phyloP scores from a whole-genome alignment of 306 rosid species.

The Prosopis cineraria region DNA sequence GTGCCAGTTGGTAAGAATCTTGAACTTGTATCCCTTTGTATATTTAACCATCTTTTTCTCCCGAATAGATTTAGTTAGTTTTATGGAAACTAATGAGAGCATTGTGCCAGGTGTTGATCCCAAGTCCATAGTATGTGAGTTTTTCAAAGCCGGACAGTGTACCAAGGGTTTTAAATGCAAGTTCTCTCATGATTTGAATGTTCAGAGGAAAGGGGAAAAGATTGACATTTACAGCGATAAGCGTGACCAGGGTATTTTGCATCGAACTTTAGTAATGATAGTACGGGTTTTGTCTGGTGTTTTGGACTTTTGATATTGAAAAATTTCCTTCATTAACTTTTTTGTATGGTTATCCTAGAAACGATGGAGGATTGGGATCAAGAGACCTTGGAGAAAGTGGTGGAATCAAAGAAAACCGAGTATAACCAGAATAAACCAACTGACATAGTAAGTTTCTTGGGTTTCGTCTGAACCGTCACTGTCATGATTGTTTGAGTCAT shows the following conservation, averaged over 20 bases:
- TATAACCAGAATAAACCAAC: constrained; percentile 93
- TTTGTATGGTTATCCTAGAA: constrained; percentile 43
- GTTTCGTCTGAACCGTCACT: constrained; percentile 11
- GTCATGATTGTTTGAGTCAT: not conserved
- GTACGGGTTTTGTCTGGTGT: not conserved
- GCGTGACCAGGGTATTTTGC: constrained; percentile 72
- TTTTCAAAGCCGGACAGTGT: constrained; percentile 90
- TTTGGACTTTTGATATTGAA: constrained; percentile 27
- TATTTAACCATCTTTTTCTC: not conserved
- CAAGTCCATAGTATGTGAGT: constrained; percentile 92
- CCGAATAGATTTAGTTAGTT: constrained; percentile 6
- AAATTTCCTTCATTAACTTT: not conserved
- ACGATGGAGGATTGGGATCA: constrained; percentile 99
- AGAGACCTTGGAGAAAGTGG: constrained; percentile 90
- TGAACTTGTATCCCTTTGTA: not conserved
- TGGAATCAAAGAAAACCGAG: constrained; percentile 81
- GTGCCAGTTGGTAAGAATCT: constrained; percentile 63
- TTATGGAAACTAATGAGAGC: constrained; percentile 2
- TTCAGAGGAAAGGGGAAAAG: constrained; percentile 99
- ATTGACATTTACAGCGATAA: constrained; percentile 89
- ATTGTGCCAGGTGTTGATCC: constrained; percentile 92
- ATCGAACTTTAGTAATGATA: not conserved
- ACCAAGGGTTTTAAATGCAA: constrained; percentile 97
- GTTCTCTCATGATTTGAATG: constrained; percentile 94
- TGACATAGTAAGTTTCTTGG: constrained; percentile 72